Evolutionary conservation across 73 alveolate species (phyloP).

Genomic region (Tetrahymena thermophila): DNA sequence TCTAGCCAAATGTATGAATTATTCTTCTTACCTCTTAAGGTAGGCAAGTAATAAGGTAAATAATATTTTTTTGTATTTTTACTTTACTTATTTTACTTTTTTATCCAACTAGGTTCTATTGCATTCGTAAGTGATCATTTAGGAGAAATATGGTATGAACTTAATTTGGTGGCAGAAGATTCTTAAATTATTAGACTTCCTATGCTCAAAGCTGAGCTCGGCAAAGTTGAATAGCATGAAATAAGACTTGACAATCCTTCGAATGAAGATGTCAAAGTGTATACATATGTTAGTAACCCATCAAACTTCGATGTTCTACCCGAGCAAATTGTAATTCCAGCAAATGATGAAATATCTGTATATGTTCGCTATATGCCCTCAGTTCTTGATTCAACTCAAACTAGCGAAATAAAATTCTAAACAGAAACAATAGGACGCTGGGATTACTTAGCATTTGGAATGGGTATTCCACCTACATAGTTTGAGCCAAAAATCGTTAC

Average conservation of each 20-base stretch:
- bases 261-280: constrained; percentile 78
- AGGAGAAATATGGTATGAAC: constrained; percentile 96
- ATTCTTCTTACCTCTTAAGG: constrained; percentile 80
- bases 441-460: constrained; percentile 90
- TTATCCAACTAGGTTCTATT: constrained; percentile 58
- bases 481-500: constrained; percentile 90
- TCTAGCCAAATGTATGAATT: constrained; percentile 75
- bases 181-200: constrained; percentile 74
- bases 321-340: constrained; percentile 75
- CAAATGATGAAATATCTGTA: constrained; percentile 75
- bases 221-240: constrained; percentile 82
- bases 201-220: constrained; percentile 87
- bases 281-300: constrained; percentile 65
- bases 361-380: constrained; percentile 87
- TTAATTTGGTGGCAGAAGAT: constrained; percentile 83
- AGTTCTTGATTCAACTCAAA: constrained; percentile 79
- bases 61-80: background rate
- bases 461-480: constrained; percentile 92
- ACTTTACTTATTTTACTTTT: background rate
- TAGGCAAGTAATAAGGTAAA: constrained; percentile 53
- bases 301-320: constrained; percentile 92
- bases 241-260: constrained; percentile 92
- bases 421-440: constrained; percentile 91
- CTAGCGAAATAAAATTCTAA: constrained; percentile 68
- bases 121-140: constrained; percentile 88